These are phyloP conservation scores for Hanseniaspora opuntiae DNA, from an alignment of 805 yeast genomes.

Conservation along the genomic window DNA sequence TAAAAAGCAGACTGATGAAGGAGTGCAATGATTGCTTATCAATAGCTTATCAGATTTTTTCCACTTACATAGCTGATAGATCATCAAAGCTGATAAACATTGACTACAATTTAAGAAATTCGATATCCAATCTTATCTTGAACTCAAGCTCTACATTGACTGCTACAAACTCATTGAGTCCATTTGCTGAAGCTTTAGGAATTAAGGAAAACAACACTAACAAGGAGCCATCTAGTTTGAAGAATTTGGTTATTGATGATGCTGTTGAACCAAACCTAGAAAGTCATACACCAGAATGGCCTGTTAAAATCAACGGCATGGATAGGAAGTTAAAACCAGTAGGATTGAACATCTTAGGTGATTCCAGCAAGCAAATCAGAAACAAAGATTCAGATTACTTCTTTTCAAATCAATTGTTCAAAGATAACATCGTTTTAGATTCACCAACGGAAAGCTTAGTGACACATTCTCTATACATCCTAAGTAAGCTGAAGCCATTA, in stretches of 20 bases:
- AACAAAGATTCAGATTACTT: neutral
- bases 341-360: neutral
- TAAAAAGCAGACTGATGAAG: conserved; percentile 29
- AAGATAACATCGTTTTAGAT: neutral
- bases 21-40: conserved; percentile 45
- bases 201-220: neutral
- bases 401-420: neutral
- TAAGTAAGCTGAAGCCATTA: conserved; percentile 31
- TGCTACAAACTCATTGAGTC: neutral
- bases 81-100: conserved; percentile 63
- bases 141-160: conserved; percentile 28
- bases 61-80: conserved; percentile 49
- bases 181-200: neutral
- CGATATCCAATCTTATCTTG: conserved; percentile 30
- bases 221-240: neutral
- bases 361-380: neutral
- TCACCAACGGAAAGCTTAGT: conserved; percentile 27
- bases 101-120: conserved; percentile 37
- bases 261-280: neutral
- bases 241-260: neutral
- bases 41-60: conserved; percentile 49
- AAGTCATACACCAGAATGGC: neutral
- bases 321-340: neutral
- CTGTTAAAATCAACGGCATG: neutral
- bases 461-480: conserved; percentile 25